Base-by-base conservation (phyloP, 257 asterid genomes). In the Solanum pimpinellifolium region DNA sequence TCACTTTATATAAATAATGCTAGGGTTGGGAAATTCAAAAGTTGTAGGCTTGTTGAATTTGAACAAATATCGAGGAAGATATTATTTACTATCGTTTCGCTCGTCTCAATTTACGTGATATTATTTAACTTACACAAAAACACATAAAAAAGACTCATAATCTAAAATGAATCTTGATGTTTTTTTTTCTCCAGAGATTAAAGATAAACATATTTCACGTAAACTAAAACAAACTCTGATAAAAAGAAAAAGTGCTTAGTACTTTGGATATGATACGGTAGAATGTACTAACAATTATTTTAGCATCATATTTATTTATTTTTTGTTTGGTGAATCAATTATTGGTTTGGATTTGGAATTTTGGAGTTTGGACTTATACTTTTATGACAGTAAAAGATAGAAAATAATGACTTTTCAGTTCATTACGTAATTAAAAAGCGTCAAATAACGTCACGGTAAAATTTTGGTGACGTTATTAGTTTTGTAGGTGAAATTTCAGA, bases 51-150 rank as follows among this genome's bases (percentile, higher is more conserved):
- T 37, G 29, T 81, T 72, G 83, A 93, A 92, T 91, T 89, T 90
- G 89, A 87, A 87, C 87, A 68, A 49, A 89, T 75, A 83, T 92
- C 83, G 92, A 91, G 89, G 89, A 91, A 91, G 94, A 92, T 90
- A 84, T 33, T 18, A 18, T n/a, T 0, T 13, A 60, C 2, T 4
- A 1, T 11, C 21, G 3, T 20, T 7, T 56, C 18, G 4, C 7
- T 7, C 11, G 11, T 7, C 23, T 0, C 2, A 52, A 18, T 52
- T 56, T 56, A 7, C 3, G 11, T 56, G 5, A 35, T 35, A 35
- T 1, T 35, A 35, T 35, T 35, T 35, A 35, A 35, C 1, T 35
- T 35, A 35, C 1, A 35, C 0, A 5, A 5, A 35, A 35, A 35
- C 0, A 35, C 7, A 35, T 5, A 5, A 35, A 35, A 35, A 35